Evolutionary conservation across 1,284 basidiomycete genomes (phyloP).

Genomic region (Cutaneotrichosporon sp.): DNA sequence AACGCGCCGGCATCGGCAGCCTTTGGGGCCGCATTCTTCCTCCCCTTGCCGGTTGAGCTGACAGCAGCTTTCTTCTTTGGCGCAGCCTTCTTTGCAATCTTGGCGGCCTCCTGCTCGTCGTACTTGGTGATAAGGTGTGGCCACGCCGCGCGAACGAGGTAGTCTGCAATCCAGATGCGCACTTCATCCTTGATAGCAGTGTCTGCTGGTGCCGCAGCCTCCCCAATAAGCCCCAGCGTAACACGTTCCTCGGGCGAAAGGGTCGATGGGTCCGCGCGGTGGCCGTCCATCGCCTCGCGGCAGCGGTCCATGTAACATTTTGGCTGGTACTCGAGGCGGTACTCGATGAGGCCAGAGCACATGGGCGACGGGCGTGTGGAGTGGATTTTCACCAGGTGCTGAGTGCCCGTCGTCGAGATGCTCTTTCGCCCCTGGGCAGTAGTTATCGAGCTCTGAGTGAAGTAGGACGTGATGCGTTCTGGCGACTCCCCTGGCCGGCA

Average conservation of each 20-base stretch:
- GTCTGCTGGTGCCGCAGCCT: neutral
- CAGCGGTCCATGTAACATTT: slow-evolving; percentile 31
- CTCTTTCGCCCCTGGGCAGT: neutral
- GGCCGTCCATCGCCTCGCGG: slow-evolving; percentile 44
- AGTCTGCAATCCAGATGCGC: slow-evolving; percentile 39
- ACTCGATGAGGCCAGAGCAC: slow-evolving; percentile 34
- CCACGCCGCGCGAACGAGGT: slow-evolving; percentile 40
- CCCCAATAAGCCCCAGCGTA: slow-evolving; percentile 33
- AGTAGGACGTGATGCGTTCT: slow-evolving; percentile 27
- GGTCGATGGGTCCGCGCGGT: slow-evolving; percentile 30
- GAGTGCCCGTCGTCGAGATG: neutral
- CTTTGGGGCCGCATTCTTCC: neutral
- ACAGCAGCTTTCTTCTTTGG: slow-evolving; percentile 1
- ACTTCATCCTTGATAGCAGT: slow-evolving; percentile 26
- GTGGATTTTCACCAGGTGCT: slow-evolving; percentile 40
- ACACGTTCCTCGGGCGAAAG: slow-evolving; percentile 23
- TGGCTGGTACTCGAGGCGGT: slow-evolving; percentile 39
- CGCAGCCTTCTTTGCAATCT: slow-evolving; percentile 13
- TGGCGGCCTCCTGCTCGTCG: slow-evolving; percentile 31
- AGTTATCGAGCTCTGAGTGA: slow-evolving; percentile 14
- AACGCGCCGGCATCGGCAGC: neutral
- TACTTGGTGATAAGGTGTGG: slow-evolving; percentile 32
- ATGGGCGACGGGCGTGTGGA: slow-evolving; percentile 36
- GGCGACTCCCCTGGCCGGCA: neutral
- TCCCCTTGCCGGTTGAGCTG: neutral